These are phyloP conservation scores for Lithocarpus polystachyus DNA, from an alignment of 306 rosid genomes.

Conservation along the genomic window DNA sequence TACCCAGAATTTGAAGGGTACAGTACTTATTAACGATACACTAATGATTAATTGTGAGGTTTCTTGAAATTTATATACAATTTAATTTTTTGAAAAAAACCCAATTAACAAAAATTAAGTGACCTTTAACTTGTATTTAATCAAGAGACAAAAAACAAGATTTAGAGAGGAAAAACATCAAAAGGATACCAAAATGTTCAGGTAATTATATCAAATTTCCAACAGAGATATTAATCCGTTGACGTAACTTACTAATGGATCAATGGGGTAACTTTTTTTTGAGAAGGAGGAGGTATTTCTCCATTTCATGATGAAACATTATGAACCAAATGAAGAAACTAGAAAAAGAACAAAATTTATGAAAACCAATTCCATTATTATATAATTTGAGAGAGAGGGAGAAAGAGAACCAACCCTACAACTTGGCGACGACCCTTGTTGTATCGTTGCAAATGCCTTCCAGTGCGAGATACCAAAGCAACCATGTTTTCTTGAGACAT, in stretches of 20 bases:
- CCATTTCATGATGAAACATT: not conserved
- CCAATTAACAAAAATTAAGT: no score
- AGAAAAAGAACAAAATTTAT: not conserved
- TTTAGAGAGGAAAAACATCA: not conserved
- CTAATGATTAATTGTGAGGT: no score
- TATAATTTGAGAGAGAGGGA: not conserved
- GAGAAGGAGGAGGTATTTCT: not conserved
- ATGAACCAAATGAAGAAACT: not conserved
- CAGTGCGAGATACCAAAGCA: conserved; percentile 86
- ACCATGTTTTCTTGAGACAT: conserved; percentile 63
- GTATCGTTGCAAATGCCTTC: conserved; percentile 87
- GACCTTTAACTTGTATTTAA: no score
- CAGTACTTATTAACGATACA: no score
- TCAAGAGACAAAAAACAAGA: no score
- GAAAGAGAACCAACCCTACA: conserved; percentile 68
- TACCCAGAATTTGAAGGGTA: no score
- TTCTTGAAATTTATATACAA: no score
- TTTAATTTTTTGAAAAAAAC: no score
- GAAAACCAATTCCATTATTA: not conserved
- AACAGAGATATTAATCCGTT: not conserved
- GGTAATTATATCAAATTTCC: not conserved
- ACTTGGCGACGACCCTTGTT: conserved; percentile 88
- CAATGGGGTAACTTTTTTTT: no score
- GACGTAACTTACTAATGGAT: not conserved
- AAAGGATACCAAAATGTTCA: not conserved